Base-by-base conservation (phyloP, 192 early-diverging fungal species). In the Podila verticillata region DNA sequence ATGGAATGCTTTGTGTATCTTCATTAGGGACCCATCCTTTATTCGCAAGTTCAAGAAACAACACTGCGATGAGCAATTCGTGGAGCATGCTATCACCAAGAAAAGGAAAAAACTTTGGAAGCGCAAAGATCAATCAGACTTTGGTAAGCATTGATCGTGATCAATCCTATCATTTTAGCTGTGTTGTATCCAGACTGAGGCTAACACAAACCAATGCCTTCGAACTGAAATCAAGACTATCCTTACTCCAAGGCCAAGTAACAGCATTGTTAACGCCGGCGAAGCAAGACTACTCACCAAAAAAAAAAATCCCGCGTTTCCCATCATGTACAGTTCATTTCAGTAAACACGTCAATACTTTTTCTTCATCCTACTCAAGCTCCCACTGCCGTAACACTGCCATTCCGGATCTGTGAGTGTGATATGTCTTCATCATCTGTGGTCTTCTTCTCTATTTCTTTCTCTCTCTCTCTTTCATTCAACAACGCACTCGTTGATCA, bases 31-130 rank as follows among this genome's bases (percentile, higher is more conserved):
- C 64, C 97, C 97, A 28, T 73, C 83, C 0, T 98, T 95, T 72
- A 92, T 99, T 62, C 86, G 93, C 20, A 85, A 93, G 57, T 99
- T 96, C 83, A 97, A 95, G 86, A 89, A 86, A 54, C 80, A 90
- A 63, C 82, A 97, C 68, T 94, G 95, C 63, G 91, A 89, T 35
- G 91, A 94, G 80, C 89, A 92, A 7, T 90, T 85, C 86, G 93
- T 88, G 15, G 94, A 91, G 51, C 89, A 95, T 75, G 88, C 88
- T n/a, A 77, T 77, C n/a, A 92, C 83, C 48, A 93, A 92, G 28
- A 87, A 80, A 65, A 94, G 92, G 85, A 96, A 91, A 85, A 90
- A 88, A 83, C 72, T 97, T 69, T 99, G 96, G 95, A 90, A 92
- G 73, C 87, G 91, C 54, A 97, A 95, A 75, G 91, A 91, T 61